These are phyloP conservation scores for Russula emetica DNA, from an alignment of 768 basidiomycete species.

Conservation along the genomic window DNA sequence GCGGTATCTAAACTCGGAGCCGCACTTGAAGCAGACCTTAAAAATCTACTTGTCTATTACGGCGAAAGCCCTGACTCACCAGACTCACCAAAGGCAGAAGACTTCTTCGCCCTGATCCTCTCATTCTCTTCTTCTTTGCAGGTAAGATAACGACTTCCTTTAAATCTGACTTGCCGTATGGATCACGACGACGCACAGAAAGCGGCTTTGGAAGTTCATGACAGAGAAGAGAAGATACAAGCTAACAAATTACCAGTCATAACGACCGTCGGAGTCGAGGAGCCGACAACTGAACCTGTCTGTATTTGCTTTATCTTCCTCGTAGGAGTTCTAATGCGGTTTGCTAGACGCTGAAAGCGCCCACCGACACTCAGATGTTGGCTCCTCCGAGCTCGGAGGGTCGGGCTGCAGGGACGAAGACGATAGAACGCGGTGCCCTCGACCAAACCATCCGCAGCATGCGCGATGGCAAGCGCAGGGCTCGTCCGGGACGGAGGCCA, in stretches of 20 bases:
- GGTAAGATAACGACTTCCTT: constrained; percentile 37
- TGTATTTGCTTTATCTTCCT: constrained; percentile 2
- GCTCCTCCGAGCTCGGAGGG: constrained; percentile 40
- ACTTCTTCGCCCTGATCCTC: constrained; percentile 73
- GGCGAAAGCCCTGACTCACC: constrained; percentile 67
- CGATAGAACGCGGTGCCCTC: constrained; percentile 71
- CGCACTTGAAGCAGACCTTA: constrained; percentile 57
- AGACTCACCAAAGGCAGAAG: constrained; percentile 70
- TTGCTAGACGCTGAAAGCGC: constrained; percentile 44
- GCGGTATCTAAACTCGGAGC: constrained; percentile 59
- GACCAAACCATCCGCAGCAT: constrained; percentile 84
- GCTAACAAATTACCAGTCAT: constrained; percentile 10
- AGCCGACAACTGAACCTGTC: constrained; percentile 18
- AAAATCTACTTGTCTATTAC: constrained; percentile 61
- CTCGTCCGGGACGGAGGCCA: constrained; percentile 46
- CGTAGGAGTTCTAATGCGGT: not conserved
- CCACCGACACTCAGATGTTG: constrained; percentile 31
- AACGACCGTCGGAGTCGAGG: constrained; percentile 18
- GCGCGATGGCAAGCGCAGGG: constrained; percentile 57
- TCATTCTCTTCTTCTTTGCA: constrained; percentile 71
- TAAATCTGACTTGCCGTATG: not conserved
- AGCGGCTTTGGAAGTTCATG: constrained; percentile 64
- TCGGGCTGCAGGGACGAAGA: constrained; percentile 43
- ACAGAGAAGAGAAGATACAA: constrained; percentile 36
- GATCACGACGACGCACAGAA: constrained; percentile 44